A percentile compares a stretch with the other conserved stretches of the same genome.
These are phyloP conservation scores for Penstemon davidsonii DNA, from an alignment of 257 asterid genomes.

Conservation along the genomic window DNA sequence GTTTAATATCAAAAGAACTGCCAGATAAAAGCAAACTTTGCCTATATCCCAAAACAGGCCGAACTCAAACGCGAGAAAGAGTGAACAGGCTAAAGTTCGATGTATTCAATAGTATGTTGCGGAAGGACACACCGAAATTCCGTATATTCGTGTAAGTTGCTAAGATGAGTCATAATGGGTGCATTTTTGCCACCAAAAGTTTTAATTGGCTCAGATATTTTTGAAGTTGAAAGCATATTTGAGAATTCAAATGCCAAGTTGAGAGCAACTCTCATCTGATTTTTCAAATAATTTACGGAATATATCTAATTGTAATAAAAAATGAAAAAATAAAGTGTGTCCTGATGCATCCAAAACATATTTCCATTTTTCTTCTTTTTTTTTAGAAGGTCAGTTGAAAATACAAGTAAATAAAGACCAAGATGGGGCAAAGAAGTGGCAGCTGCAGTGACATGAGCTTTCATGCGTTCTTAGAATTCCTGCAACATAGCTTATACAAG, in stretches of 20 bases:
- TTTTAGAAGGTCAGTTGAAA: neutral
- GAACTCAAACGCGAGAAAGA: too few species aligned
- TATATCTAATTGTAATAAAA: neutral
- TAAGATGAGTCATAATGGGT: too few species aligned
- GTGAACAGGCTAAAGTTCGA: too few species aligned
- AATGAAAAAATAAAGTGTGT: constrained; percentile 1
- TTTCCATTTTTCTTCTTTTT: neutral
- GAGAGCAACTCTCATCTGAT: constrained; percentile 2
- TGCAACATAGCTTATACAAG: constrained; percentile 44
- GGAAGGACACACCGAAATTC: too few species aligned
- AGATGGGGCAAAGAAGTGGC: constrained; percentile 23
- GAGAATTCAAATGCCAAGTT: constrained; percentile 1
- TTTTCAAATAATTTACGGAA: constrained; percentile 12
- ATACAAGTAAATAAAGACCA: constrained; percentile 6
- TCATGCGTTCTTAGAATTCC: constrained; percentile 39
- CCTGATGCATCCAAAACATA: constrained; percentile 17
- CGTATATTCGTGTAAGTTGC: too few species aligned
- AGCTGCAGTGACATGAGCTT: constrained; percentile 38
- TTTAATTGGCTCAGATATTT: neutral
- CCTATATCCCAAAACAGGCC: too few species aligned
- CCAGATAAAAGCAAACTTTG: too few species aligned
- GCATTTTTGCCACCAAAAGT: too few species aligned
- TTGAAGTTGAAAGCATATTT: constrained; percentile 2
- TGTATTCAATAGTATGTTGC: too few species aligned
- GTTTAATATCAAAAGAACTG: too few species aligned